Base-by-base conservation (phyloP, 2,329 filamentous ascomycete species). In the Exserohilum rostratum region DNA sequence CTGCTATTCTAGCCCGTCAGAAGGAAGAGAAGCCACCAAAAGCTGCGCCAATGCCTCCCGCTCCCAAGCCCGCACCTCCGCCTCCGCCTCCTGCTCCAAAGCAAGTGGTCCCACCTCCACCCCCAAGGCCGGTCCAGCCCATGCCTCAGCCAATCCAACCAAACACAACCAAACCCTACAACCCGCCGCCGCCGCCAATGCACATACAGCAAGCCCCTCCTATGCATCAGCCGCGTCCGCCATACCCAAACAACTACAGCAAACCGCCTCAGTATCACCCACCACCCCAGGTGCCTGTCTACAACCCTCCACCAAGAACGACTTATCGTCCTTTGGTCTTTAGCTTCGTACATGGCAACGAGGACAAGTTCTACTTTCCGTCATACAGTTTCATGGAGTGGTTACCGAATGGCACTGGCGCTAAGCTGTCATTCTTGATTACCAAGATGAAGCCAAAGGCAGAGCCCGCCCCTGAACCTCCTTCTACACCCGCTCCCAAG, bases 351-450 rank as follows among this genome's bases (percentile, higher is more conserved):
- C 71, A 76, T 46, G 73, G 72, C n/a, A 73, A 72, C 37, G 89
- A 89, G 40, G 90, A 93, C 71, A 84, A 90, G 22, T 93, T 90
- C 69, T 77, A 91, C 43, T 93, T 95, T 60, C 90, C 90, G 2
- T 90, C 87, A 62, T 88, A 90, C 69, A 90, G 87, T 72, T 88
- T 93, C 30, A 73, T 93, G 45, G 90, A 95, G 69, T 87, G 85
- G 67, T 77, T 87, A 1, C 80, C 81, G n/a, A 73, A 74, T 3
- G 83, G 84, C 2, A 83, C 85, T 46, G 82, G 87, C 53, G 83
- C 90, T 2, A 82, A 91, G 38, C 87, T 87, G 3, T 93, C 89
- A 1, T 95, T 93, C 68, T 78, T 95, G 10, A 86, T 93, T 55
- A 88, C 90, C 5, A 86, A 89, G 44, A 88, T 88, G 71, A 89